Percentiles rank a stretch among this genome's conserved stretches.
phyloP scores from a whole-genome alignment of 2,329 filamentous ascomycete species.

The Cordyceps fumosorosea region DNA sequence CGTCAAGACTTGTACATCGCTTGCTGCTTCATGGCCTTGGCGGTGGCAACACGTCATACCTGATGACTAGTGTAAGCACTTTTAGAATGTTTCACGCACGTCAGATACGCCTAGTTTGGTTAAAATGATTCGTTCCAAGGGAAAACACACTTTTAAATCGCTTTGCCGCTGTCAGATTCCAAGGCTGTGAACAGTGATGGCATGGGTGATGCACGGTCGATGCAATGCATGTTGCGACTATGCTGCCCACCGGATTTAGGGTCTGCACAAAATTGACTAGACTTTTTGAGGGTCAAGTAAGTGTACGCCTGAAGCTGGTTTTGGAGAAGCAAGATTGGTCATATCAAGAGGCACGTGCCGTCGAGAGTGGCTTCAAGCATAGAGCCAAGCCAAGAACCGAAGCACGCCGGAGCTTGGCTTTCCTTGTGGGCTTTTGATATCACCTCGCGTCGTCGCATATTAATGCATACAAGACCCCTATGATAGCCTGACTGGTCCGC shows the following conservation, averaged over 20 bases:
- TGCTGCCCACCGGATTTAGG: neutral
- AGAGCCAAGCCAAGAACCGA: neutral
- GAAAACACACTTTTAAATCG: neutral
- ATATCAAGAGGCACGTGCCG: neutral
- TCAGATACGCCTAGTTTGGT: neutral
- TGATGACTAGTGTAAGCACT: neutral
- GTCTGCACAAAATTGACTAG: neutral
- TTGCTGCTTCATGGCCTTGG: neutral
- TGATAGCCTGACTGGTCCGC: neutral
- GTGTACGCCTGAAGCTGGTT: neutral
- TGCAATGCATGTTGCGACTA: neutral
- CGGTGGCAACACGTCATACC: neutral
- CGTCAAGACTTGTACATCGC: neutral
- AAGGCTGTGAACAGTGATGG: neutral
- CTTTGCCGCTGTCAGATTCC: neutral
- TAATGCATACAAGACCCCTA: neutral
- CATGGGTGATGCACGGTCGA: neutral
- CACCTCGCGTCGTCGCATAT: neutral
- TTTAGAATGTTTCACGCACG: neutral
- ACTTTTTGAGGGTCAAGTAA: neutral
- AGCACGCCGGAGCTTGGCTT: neutral
- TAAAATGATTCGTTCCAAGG: neutral
- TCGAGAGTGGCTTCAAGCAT: neutral
- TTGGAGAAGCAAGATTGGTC: neutral
- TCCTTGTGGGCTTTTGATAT: neutral